Evolutionary conservation across 345 rosid genomes (phyloP).

Genomic region (Citrus mangshanensis): DNA sequence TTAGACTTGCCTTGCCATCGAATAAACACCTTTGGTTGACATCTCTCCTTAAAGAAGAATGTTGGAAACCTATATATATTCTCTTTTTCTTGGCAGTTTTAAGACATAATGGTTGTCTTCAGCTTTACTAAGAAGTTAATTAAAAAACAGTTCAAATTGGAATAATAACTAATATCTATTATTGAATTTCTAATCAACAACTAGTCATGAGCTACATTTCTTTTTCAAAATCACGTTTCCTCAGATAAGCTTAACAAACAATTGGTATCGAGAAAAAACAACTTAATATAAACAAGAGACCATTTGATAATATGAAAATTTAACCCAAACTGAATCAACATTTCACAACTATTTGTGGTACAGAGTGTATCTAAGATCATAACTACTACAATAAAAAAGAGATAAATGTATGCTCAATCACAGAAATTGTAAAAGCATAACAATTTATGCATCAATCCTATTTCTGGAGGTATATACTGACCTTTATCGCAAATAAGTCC

Average conservation of each 20-base stretch:
- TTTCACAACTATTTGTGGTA: neutral
- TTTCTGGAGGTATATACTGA: constrained; percentile 27
- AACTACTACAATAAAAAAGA: neutral
- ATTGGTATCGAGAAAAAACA: neutral
- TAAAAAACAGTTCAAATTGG: neutral
- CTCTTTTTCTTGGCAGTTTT: neutral
- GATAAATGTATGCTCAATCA: neutral
- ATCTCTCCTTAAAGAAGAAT: neutral
- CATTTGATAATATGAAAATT: neutral
- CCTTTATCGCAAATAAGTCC: constrained; percentile 95
- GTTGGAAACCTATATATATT: neutral
- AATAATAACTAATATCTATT: neutral
- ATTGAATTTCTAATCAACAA: neutral
- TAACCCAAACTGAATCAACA: neutral
- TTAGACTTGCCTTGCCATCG: neutral
- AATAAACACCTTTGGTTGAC: neutral
- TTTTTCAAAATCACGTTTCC: neutral
- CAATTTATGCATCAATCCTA: constrained; percentile 6
- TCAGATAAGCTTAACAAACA: neutral
- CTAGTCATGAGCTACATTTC: neutral
- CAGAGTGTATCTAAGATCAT: neutral
- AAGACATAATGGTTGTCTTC: neutral
- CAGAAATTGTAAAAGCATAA: neutral
- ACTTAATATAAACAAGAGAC: neutral
- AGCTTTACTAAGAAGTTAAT: neutral